Evolutionary conservation across 108 stramenopile genomes (phyloP).

Genomic region (Nitzschia putrida): DNA sequence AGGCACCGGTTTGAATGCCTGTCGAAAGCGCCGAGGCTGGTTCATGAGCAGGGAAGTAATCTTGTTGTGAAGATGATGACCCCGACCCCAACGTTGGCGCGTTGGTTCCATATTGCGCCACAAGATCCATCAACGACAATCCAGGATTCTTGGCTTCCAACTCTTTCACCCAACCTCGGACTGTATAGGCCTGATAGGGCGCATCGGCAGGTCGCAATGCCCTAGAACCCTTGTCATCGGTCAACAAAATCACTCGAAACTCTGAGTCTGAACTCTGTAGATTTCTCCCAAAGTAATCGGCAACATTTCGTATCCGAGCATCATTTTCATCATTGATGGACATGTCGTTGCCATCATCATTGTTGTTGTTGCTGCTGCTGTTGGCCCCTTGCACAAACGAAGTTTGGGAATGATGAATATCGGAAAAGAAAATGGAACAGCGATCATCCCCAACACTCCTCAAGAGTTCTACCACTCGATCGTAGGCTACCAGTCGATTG

Average conservation of each 20-base stretch:
- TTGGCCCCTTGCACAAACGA: slow-evolving; percentile 30
- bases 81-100: slow-evolving; percentile 6
- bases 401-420: slow-evolving; percentile 79
- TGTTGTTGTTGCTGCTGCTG: slow-evolving; percentile 7
- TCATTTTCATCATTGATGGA: slow-evolving; percentile 80
- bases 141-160: slow-evolving; percentile 66
- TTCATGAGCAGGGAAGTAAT: slow-evolving; percentile 61
- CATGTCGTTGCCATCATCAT: no score
- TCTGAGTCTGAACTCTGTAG: slow-evolving; percentile 37
- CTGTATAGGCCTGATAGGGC: slow-evolving; percentile 53
- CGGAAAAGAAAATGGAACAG: slow-evolving; percentile 75
- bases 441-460: slow-evolving; percentile 41
- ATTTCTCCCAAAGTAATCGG: slow-evolving; percentile 57
- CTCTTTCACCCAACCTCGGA: slow-evolving; percentile 60
- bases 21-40: slow-evolving; percentile 51
- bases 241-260: slow-evolving; percentile 70
- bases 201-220: slow-evolving; percentile 32
- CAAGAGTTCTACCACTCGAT: slow-evolving; percentile 70
- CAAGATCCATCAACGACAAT: slow-evolving; percentile 69
- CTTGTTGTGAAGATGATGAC: neutral
- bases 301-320: slow-evolving; percentile 72
- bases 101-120: slow-evolving; percentile 59
- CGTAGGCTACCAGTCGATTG: slow-evolving; percentile 70
- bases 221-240: slow-evolving; percentile 72
- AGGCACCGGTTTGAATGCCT: slow-evolving; percentile 65